Evolutionary conservation across 345 rosid genomes (phyloP).

Genomic region (Eutrema yunnanense): DNA sequence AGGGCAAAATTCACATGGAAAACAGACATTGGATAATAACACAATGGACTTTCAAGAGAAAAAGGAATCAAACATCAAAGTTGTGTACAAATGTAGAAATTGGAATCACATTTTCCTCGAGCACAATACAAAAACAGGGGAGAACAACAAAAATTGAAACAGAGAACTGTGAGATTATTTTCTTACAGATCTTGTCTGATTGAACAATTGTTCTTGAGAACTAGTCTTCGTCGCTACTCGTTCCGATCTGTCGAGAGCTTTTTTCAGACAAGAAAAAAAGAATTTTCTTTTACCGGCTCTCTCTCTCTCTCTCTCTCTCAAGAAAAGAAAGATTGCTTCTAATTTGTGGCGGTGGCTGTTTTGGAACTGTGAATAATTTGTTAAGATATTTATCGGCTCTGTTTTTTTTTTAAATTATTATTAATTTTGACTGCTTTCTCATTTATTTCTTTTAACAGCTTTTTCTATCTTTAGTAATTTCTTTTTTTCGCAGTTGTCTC

Average conservation of each 20-base stretch:
- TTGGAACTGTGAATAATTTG: conserved; percentile 11
- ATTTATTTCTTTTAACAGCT: neutral
- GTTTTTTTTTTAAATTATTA: neutral
- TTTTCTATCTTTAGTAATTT: neutral
- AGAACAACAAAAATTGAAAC: neutral
- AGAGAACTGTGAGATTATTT: neutral
- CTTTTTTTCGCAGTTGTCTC: neutral
- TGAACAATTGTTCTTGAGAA: neutral
- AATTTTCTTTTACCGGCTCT: neutral
- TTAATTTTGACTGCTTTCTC: neutral
- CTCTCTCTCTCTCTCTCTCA: conserved; percentile 22
- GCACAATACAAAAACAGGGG: neutral
- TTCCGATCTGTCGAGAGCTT: neutral
- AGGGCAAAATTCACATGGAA: neutral
- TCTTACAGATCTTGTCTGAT: conserved; percentile 22
- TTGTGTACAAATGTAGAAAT: neutral
- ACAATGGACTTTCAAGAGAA: neutral
- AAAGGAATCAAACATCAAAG: neutral
- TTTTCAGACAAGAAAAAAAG: conserved; percentile 7
- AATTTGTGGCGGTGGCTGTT: conserved; percentile 28
- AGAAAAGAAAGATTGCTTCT: conserved; percentile 21
- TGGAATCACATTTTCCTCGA: neutral
- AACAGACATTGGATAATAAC: neutral
- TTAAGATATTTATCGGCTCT: conserved; percentile 26
- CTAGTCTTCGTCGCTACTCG: neutral